A percentile compares a stretch with the other conserved stretches of the same genome.
phyloP scores from a whole-genome alignment of 2,329 filamentous ascomycete genomes.

The Phaeosphaeriaceae sp. region DNA sequence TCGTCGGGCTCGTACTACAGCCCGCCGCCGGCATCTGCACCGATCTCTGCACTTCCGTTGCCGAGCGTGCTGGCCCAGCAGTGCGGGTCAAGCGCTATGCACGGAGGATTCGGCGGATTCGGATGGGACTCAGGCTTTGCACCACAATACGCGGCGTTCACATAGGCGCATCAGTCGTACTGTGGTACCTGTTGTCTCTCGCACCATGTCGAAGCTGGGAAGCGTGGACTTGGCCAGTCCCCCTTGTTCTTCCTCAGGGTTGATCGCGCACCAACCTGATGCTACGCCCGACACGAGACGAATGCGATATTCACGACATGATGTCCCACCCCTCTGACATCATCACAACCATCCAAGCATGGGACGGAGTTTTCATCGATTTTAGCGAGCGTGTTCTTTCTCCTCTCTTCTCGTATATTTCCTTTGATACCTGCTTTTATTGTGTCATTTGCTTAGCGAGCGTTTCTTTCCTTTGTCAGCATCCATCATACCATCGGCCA shows the following conservation, averaged over 20 bases:
- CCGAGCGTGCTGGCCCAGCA: conserved; percentile 85
- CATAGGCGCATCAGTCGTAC: conserved; percentile 64
- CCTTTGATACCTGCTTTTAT: conserved; percentile 51
- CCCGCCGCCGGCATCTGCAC: conserved; percentile 75
- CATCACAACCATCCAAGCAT: conserved; percentile 56
- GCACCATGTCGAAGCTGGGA: conserved; percentile 37
- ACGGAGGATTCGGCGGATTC: conserved; percentile 74
- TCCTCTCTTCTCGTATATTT: conserved; percentile 48
- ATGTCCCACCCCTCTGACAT: conserved; percentile 42
- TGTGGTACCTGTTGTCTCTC: conserved; percentile 33
- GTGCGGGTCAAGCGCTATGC: conserved; percentile 73
- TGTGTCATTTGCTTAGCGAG: conserved; percentile 54
- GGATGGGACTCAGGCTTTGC: conserved; percentile 90
- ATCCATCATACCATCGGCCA: conserved; percentile 42
- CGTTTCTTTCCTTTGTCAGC: conserved; percentile 42
- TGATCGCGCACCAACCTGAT: conserved; percentile 48
- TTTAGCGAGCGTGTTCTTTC: conserved; percentile 48
- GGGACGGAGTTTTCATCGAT: conserved; percentile 62
- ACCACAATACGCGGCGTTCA: conserved; percentile 73
- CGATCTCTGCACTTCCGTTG: conserved; percentile 78
- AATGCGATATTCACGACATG: conserved; percentile 53
- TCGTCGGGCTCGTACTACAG: conserved; percentile 78
- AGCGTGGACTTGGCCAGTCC: conserved; percentile 55
- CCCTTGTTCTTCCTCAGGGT: conserved; percentile 33
- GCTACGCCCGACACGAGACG: conserved; percentile 52